These are phyloP conservation scores for Austropuccinia psidii DNA, from an alignment of 1,284 basidiomycete species.

Conservation along the genomic window DNA sequence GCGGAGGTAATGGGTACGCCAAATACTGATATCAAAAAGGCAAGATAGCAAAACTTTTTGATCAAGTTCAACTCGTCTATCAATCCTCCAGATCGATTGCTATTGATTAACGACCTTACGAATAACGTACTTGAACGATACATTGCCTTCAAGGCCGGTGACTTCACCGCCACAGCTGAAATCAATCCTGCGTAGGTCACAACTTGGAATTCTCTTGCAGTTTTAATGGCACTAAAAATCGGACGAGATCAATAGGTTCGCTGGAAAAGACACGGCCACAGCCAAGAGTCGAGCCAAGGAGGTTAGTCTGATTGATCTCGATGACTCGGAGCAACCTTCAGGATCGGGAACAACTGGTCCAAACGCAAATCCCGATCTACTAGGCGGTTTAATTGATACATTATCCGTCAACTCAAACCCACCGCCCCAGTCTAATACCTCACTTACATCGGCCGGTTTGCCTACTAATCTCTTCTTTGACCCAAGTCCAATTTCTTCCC, in stretches of 20 bases:
- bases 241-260: background rate
- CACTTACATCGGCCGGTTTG: background rate
- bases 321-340: constrained; percentile 8
- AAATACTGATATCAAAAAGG: background rate
- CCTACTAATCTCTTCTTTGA: constrained; percentile 10
- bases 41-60: background rate
- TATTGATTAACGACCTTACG: constrained; percentile 95
- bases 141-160: constrained; percentile 82
- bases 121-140: constrained; percentile 84
- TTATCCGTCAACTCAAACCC: background rate
- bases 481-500: constrained; percentile 7
- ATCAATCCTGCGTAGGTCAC: constrained; percentile 48
- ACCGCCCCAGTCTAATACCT: background rate
- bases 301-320: constrained; percentile 36
- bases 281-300: constrained; percentile 32
- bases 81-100: constrained; percentile 63
- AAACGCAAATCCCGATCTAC: background rate
- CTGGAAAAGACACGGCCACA: constrained; percentile 30
- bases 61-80: background rate
- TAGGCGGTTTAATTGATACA: constrained; percentile 21
- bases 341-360: background rate
- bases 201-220: background rate
- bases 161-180: constrained; percentile 62
- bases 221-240: background rate
- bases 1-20: constrained; percentile 72